phyloP scores from a whole-genome alignment of 106 monocot genomes.

The Posidonia australis region DNA sequence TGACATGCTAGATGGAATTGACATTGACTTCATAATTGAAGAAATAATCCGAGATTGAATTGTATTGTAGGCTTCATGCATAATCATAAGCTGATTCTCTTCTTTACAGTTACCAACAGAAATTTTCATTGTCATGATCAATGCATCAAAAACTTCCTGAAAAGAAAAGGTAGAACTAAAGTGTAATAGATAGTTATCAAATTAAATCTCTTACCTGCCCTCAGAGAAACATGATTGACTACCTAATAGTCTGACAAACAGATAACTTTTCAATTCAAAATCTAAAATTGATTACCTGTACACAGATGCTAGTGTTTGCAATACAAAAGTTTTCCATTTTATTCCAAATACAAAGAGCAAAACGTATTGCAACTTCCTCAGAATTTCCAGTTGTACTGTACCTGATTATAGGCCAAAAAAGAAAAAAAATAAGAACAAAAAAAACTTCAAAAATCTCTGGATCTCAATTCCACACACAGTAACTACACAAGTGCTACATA shows the following conservation, averaged over 20 bases:
- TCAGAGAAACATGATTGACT: background rate
- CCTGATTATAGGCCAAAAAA: conserved; percentile 19
- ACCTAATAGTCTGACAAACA: background rate
- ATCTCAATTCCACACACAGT: background rate
- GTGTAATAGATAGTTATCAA: background rate
- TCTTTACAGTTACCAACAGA: conserved; percentile 44
- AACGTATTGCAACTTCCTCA: conserved; percentile 45
- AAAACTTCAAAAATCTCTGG: too few species aligned
- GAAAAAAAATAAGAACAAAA: background rate
- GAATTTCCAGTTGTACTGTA: conserved; percentile 29
- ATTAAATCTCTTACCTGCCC: background rate
- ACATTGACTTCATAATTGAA: conserved; percentile 10
- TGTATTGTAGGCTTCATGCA: conserved; percentile 44
- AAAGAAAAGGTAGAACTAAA: conserved; percentile 6
- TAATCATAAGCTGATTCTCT: conserved; percentile 46
- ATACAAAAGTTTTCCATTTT: conserved; percentile 26
- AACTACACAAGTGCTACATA: too few species aligned
- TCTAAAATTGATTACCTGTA: conserved; percentile 30
- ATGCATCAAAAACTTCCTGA: conserved; percentile 42
- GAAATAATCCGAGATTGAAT: conserved; percentile 29
- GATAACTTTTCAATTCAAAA: background rate
- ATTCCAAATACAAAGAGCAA: conserved; percentile 52
- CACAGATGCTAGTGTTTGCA: conserved; percentile 8
- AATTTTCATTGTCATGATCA: conserved; percentile 62
- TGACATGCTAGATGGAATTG: conserved; percentile 10